These are phyloP conservation scores for Sicyos baderoa DNA, from an alignment of 306 rosid genomes.

Conservation along the genomic window DNA sequence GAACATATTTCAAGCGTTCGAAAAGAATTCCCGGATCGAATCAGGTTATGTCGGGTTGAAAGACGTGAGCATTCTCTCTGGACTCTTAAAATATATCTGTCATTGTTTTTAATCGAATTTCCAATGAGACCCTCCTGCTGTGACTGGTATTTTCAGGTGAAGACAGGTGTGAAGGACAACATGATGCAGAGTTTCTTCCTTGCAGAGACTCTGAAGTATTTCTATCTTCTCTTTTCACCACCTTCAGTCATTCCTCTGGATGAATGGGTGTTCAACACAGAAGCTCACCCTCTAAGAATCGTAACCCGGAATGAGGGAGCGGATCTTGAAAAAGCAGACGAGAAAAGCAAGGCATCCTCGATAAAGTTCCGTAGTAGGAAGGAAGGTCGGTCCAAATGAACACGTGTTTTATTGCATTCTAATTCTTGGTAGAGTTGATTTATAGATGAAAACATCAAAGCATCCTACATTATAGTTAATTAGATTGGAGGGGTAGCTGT, in stretches of 20 bases:
- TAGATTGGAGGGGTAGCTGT: slow-evolving; percentile 8
- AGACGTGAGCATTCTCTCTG: slow-evolving; percentile 57
- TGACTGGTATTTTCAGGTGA: slow-evolving; percentile 50
- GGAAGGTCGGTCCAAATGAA: slow-evolving; percentile 52
- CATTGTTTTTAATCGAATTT: neutral
- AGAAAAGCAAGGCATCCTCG: slow-evolving; percentile 29
- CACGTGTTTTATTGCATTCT: slow-evolving; percentile 21
- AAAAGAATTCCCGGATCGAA: slow-evolving; percentile 85
- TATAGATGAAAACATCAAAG: slow-evolving; percentile 17
- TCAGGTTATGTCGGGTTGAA: slow-evolving; percentile 91
- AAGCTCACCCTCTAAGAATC: slow-evolving; percentile 87
- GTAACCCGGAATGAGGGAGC: slow-evolving; percentile 39
- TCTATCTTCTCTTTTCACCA: slow-evolving; percentile 93
- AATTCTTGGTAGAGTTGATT: slow-evolving; percentile 19
- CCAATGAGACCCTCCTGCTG: neutral
- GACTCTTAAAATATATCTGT: neutral
- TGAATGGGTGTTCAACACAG: slow-evolving; percentile 96
- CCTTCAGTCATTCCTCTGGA: slow-evolving; percentile 78
- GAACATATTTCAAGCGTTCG: slow-evolving; percentile 98
- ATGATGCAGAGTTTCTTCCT: slow-evolving; percentile 99
- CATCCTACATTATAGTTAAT: slow-evolving; percentile 9
- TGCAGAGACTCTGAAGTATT: slow-evolving; percentile 90
- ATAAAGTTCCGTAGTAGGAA: slow-evolving; percentile 61
- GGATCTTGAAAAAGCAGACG: slow-evolving; percentile 25
- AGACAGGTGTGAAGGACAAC: slow-evolving; percentile 81